Percentiles rank a stretch among this genome's conserved stretches.
Conservation (phyloP, 2,329 filamentous ascomycete genomes). For the Diaporthe vexans region DNA sequence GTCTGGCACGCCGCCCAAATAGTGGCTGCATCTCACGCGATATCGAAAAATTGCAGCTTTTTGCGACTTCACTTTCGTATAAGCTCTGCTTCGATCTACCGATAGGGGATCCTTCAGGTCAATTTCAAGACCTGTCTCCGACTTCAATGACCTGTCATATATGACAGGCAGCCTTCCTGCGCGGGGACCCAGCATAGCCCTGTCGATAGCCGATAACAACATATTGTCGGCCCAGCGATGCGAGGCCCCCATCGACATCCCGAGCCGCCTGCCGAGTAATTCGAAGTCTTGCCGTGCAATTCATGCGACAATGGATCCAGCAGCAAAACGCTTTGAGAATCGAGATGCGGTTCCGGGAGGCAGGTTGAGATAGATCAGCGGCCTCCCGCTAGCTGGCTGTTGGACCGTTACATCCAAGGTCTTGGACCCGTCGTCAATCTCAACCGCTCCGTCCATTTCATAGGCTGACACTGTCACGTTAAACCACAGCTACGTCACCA, state of each 20-base stretch:
- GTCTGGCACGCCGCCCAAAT: neutral
- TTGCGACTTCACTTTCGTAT: neutral
- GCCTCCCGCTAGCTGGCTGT: neutral
- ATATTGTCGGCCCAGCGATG: neutral
- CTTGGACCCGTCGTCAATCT: constrained; percentile 8
- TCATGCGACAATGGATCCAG: neutral
- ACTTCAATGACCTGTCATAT: constrained; percentile 25
- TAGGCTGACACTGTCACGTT: neutral
- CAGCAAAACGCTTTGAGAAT: neutral
- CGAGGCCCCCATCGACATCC: neutral
- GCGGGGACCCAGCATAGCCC: constrained; percentile 1
- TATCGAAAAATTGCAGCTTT: neutral
- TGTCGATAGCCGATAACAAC: neutral
- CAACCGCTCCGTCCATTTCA: neutral
- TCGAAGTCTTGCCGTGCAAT: neutral
- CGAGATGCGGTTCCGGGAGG: constrained; percentile 6
- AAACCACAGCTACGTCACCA: constrained; percentile 31
- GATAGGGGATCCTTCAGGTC: neutral
- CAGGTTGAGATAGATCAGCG: constrained; percentile 1
- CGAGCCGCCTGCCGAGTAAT: neutral
- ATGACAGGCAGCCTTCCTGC: constrained; percentile 1
- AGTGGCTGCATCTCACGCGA: constrained; percentile 6
- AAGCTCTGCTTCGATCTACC: constrained; percentile 11
- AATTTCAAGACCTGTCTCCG: constrained; percentile 3
- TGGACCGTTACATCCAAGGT: neutral